phyloP scores from a whole-genome alignment of 805 yeast species.

The Lipomyces orientalis region DNA sequence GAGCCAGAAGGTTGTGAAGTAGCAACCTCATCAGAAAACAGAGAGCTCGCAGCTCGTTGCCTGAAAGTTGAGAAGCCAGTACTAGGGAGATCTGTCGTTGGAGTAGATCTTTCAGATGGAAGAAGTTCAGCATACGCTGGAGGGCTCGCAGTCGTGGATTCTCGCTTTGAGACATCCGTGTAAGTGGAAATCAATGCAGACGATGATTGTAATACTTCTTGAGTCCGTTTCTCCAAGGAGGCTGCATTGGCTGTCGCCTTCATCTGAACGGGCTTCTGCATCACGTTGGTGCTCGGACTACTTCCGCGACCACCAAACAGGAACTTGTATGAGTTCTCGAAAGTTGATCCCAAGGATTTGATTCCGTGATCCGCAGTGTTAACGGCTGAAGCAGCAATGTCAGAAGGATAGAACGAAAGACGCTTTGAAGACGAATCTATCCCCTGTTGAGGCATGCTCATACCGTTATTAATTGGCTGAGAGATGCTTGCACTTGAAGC shows the following conservation, averaged over 20 bases:
- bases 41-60: background rate
- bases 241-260: conserved; percentile 17
- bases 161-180: conserved; percentile 21
- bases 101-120: background rate
- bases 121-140: conserved; percentile 17
- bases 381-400: conserved; percentile 41
- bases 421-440: conserved; percentile 9
- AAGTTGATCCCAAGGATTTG: conserved; percentile 45
- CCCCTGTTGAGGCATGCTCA: background rate
- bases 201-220: conserved; percentile 31
- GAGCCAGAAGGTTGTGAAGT: conserved; percentile 4
- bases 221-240: conserved; percentile 29
- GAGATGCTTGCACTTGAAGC: background rate
- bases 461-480: background rate
- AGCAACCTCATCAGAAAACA: background rate
- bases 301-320: conserved; percentile 36
- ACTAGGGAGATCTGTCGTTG: background rate
- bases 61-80: background rate
- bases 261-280: conserved; percentile 26
- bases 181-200: conserved; percentile 23
- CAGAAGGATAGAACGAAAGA: conserved; percentile 37
- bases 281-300: background rate
- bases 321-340: conserved; percentile 45
- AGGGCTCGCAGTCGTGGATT: conserved; percentile 11
- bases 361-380: conserved; percentile 42